These are phyloP conservation scores for Botryotinia narcissicola DNA, from an alignment of 2,329 filamentous ascomycete genomes.

Conservation along the genomic window DNA sequence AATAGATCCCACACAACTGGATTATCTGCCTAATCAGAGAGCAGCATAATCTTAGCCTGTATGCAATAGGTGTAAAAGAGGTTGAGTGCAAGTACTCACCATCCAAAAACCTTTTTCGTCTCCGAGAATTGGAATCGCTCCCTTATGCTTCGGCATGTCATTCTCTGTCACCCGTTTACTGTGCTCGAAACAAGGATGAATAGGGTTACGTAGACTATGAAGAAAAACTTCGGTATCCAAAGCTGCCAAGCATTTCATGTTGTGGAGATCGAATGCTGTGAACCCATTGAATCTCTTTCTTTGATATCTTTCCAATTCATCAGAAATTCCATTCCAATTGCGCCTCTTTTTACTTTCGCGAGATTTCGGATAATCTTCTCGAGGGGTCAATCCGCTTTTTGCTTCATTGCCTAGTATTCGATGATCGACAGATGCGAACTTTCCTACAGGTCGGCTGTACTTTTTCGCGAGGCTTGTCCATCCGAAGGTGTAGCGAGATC, in stretches of 20 bases:
- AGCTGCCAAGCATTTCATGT: not conserved
- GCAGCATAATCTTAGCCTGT: not conserved
- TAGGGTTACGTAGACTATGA: slow-evolving; percentile 2
- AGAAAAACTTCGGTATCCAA: not conserved
- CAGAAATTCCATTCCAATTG: not conserved
- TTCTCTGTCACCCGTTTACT: slow-evolving; percentile 14
- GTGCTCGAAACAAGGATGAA: slow-evolving; percentile 19
- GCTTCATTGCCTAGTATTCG: not conserved
- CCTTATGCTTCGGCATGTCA: slow-evolving; percentile 18
- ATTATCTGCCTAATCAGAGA: not conserved
- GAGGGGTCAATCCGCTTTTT: slow-evolving; percentile 5
- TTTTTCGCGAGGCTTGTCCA: not conserved
- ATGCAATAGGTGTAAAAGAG: not conserved
- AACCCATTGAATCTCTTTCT: slow-evolving; percentile 5
- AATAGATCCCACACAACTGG: not conserved
- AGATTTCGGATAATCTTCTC: not conserved
- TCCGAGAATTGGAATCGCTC: slow-evolving; percentile 20
- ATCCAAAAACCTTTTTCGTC: slow-evolving; percentile 21
- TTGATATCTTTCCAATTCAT: not conserved
- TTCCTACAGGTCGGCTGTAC: slow-evolving; percentile 1
- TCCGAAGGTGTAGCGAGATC: not conserved
- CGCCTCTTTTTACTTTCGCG: not conserved
- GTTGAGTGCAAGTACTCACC: slow-evolving; percentile 11
- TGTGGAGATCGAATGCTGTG: not conserved
- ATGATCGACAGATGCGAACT: slow-evolving; percentile 4